Evolutionary conservation across 495 filamentous ascomycete genomes (phyloP), one percentile per base, ranked within the genome.

Genomic region (Jackrogersella minutella): DNA sequence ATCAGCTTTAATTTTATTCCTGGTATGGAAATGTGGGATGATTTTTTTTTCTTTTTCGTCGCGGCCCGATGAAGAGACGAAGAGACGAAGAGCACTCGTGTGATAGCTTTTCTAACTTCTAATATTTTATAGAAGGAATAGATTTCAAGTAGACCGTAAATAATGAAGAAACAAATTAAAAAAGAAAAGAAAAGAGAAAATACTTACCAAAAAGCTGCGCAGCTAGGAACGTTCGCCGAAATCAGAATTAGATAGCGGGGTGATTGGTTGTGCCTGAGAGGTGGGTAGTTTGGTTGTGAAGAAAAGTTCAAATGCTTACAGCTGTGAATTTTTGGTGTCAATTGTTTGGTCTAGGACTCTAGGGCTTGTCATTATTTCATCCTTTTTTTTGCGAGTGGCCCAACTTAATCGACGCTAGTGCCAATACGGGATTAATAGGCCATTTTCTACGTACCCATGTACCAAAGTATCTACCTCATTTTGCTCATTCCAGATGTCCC

Each of bases 191-290:
- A 53, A 56, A 40, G 21, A 14, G 16, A 3, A n/a, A 40, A 1
- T n/a, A 69, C 66, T 69, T 49, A 64, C 66, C 28, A 53, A 41
- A n/a, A 41, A 49, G 47, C 22, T 54, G 31, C 53, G 28, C 62
- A 43, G 55, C 24, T 60, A 44, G 60, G 36, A 64, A 37, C 17
- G 54, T 56, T n/a, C 40, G 36, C 47, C 41, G 49, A 56, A 64
- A 44, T 69, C 46, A 53, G 43, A 64, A 44, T 69, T 52, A 53
- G 43, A 50, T 68, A 64, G 61, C 60, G 61, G 66, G 66, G 66
- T 69, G 61, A 69, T 69, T 69, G 66, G 66, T 61, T 61, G 60
- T 69, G 58, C 54, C 51, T 50, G 54, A 59, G 58, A 31, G 44
- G 49, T 69, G 43, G 37, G 58, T 54, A 49, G 44, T 69, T 59